These are phyloP conservation scores for Magnusiomyces suaveolens DNA, from an alignment of 1,139 yeast species.

Conservation along the genomic window DNA sequence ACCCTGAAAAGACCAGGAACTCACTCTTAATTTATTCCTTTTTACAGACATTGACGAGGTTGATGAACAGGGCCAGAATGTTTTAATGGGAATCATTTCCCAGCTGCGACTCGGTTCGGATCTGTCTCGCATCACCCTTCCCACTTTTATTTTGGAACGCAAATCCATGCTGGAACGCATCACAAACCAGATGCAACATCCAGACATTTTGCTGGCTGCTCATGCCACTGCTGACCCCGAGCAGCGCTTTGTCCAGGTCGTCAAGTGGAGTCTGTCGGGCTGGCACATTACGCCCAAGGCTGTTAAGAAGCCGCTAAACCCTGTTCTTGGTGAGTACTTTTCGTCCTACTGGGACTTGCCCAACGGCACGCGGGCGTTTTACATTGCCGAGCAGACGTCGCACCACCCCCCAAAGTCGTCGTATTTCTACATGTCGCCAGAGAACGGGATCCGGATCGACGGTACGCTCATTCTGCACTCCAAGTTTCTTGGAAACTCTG, in stretches of 20 bases:
- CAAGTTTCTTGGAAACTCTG: slow-evolving; percentile 83
- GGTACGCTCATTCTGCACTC: slow-evolving; percentile 85
- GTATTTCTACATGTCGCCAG: slow-evolving; percentile 80
- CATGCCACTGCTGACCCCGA: slow-evolving; percentile 46
- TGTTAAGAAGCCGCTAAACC: slow-evolving; percentile 91
- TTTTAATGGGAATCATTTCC: slow-evolving; percentile 73
- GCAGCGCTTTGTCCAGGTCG: slow-evolving; percentile 59
- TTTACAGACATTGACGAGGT: slow-evolving; percentile 73
- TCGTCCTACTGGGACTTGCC: slow-evolving; percentile 88
- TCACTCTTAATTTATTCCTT: background rate
- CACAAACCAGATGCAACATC: slow-evolving; percentile 80
- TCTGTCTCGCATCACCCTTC: slow-evolving; percentile 78
- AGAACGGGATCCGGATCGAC: slow-evolving; percentile 70
- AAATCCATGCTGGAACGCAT: slow-evolving; percentile 94
- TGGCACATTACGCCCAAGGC: slow-evolving; percentile 99
- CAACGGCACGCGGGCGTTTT: slow-evolving; percentile 60
- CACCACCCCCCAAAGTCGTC: slow-evolving; percentile 99
- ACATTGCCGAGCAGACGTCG: slow-evolving; percentile 86
- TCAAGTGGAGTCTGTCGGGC: slow-evolving; percentile 84
- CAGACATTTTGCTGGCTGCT: slow-evolving; percentile 64
- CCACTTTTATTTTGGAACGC: slow-evolving; percentile 88
- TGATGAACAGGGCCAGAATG: slow-evolving; percentile 81
- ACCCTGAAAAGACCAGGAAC: background rate
- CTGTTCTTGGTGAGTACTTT: slow-evolving; percentile 85
- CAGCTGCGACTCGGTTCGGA: slow-evolving; percentile 92